Percentiles rank a stretch among this genome's conserved stretches.
Conservation (phyloP, 768 basidiomycete genomes). For the Termitomyces titanicus region DNA sequence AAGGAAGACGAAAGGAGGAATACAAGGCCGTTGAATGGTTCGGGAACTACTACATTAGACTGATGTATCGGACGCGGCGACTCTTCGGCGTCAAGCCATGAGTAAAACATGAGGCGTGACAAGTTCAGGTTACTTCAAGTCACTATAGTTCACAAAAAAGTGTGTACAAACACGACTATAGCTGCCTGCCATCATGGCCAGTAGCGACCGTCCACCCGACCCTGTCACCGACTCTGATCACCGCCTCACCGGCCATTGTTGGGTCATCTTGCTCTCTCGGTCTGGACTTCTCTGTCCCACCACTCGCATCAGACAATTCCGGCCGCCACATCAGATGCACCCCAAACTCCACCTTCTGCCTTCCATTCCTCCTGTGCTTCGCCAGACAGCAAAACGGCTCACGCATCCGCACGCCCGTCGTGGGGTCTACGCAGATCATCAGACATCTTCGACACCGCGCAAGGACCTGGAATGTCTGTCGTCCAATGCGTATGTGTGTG, state of each 20-base stretch:
- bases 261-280: not conserved
- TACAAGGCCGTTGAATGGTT: not conserved
- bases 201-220: slow-evolving; percentile 5
- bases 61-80: too few relatives aligned
- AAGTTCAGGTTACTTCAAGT: too few relatives aligned
- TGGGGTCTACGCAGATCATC: slow-evolving; percentile 13
- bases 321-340: slow-evolving; percentile 12
- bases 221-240: slow-evolving; percentile 10
- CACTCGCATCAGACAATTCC: not conserved
- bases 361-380: slow-evolving; percentile 10
- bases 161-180: not conserved
- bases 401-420: slow-evolving; percentile 7
- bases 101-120: too few relatives aligned
- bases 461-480: slow-evolving; percentile 11
- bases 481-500: slow-evolving; percentile 8
- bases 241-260: not conserved
- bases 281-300: not conserved
- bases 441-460: slow-evolving; percentile 12
- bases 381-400: slow-evolving; percentile 15
- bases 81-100: too few relatives aligned
- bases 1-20: not conserved
- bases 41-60: not conserved
- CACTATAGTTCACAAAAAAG: not conserved
- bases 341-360: slow-evolving; percentile 13
- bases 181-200: not conserved